Percentiles rank a stretch among this genome's conserved stretches.
phyloP scores from a whole-genome alignment of 2,329 filamentous ascomycete species.

The Microdochium nivale region DNA sequence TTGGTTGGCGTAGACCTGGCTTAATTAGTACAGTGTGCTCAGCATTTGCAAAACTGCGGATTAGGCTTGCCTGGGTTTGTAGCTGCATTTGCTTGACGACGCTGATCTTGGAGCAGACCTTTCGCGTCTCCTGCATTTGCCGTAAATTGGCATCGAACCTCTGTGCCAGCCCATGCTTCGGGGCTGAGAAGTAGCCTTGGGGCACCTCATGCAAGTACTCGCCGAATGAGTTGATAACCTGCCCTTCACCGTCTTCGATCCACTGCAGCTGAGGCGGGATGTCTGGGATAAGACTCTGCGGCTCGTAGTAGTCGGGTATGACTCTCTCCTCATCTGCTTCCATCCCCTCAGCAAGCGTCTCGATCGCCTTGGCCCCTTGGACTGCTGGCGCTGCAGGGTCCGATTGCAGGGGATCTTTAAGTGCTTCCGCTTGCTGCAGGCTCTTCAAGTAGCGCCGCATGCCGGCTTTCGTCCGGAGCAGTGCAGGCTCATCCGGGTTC shows the following conservation, averaged over 20 bases:
- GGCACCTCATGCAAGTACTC: conserved; percentile 75
- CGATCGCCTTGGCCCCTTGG: conserved; percentile 42
- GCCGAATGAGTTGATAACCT: conserved; percentile 80
- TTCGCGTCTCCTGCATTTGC: conserved; percentile 94
- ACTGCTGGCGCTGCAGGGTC: conserved; percentile 40
- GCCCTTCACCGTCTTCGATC: conserved; percentile 82
- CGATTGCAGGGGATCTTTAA: conserved; percentile 23
- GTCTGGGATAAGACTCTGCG: conserved; percentile 77
- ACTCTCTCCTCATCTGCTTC: conserved; percentile 78
- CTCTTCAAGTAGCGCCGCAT: conserved; percentile 85
- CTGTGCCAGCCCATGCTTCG: conserved; percentile 62
- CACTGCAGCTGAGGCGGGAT: conserved; percentile 71
- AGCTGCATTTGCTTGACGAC: conserved; percentile 99
- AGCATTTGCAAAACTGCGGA: conserved; percentile 1
- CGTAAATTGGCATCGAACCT: conserved; percentile 86
- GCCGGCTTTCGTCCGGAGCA: conserved; percentile 74
- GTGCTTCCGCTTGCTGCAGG: conserved; percentile 58
- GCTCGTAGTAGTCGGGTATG: conserved; percentile 91
- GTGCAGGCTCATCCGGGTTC: conserved; percentile 78
- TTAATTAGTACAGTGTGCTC: conserved; percentile 17
- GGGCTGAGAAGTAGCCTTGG: conserved; percentile 65
- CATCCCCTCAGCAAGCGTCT: conserved; percentile 91
- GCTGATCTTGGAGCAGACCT: conserved; percentile 90
- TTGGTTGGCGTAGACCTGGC: conserved; percentile 89
- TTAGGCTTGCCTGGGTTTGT: conserved; percentile 69